A percentile compares a stretch with the other conserved stretches of the same genome.
Evolutionary conservation across 2,329 filamentous ascomycete species (phyloP).

Genomic region (Amylocarpus encephaloides): DNA sequence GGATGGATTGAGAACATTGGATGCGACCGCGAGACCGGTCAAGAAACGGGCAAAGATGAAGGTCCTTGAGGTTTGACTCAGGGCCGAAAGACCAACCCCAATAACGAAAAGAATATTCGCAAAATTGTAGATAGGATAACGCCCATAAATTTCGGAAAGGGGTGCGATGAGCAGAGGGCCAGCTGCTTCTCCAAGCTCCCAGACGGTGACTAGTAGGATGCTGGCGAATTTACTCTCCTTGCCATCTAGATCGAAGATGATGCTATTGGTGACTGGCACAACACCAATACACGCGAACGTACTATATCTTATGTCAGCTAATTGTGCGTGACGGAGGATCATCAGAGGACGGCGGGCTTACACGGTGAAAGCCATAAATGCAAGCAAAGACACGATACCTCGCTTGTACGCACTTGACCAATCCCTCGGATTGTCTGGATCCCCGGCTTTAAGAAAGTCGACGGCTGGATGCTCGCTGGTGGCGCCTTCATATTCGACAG

Average conservation of each 20-base stretch:
- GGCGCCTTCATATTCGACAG: no score
- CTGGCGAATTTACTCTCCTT: slow-evolving; percentile 39
- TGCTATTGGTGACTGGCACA: slow-evolving; percentile 46
- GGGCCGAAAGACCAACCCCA: slow-evolving; percentile 44
- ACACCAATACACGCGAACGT: slow-evolving; percentile 53
- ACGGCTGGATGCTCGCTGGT: no score
- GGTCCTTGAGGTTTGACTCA: slow-evolving; percentile 34
- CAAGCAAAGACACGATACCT: no score
- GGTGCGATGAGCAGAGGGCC: slow-evolving; percentile 41
- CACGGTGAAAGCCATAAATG: slow-evolving; percentile 31
- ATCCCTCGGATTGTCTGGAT: no score
- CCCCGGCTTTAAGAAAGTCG: no score
- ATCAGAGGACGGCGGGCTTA: slow-evolving; percentile 27
- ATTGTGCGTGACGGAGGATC: not conserved
- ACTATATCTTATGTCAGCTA: slow-evolving; percentile 29
- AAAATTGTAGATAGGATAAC: slow-evolving; percentile 36
- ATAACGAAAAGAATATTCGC: slow-evolving; percentile 44
- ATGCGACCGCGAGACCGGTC: slow-evolving; percentile 23
- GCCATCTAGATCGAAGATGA: slow-evolving; percentile 43
- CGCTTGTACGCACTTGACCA: no score
- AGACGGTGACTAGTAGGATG: slow-evolving; percentile 44
- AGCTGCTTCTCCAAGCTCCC: slow-evolving; percentile 42
- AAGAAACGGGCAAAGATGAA: slow-evolving; percentile 38
- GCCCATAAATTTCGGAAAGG: slow-evolving; percentile 38
- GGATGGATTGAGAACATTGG: slow-evolving; percentile 36